These are phyloP conservation scores for Fusarium pseudonygamai DNA, from an alignment of 2,329 filamentous ascomycete species.

Conservation along the genomic window DNA sequence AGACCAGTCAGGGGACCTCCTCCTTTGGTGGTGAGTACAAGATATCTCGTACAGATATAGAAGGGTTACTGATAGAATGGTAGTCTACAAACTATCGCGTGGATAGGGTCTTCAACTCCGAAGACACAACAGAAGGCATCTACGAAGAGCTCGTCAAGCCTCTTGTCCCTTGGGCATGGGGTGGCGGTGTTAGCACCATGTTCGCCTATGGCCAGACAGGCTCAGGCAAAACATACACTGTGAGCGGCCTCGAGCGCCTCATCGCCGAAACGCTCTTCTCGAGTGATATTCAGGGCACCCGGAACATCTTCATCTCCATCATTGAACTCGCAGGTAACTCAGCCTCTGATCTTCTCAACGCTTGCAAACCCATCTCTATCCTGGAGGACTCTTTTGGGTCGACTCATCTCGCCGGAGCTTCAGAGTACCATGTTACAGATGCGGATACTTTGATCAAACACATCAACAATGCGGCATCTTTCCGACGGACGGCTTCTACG, in stretches of 20 bases:
- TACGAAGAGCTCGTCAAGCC: constrained; percentile 53
- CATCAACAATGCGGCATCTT: constrained; percentile 51
- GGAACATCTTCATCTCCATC: constrained; percentile 50
- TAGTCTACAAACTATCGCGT: constrained; percentile 49
- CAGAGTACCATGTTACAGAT: constrained; percentile 49
- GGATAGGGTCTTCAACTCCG: constrained; percentile 49
- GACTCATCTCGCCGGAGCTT: constrained; percentile 55
- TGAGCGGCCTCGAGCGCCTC: constrained; percentile 53
- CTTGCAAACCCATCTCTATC: constrained; percentile 53
- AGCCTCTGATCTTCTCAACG: constrained; percentile 53
- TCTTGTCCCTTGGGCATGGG: constrained; percentile 57
- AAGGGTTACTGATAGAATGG: not conserved
- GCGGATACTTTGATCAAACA: constrained; percentile 44
- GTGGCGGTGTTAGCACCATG: constrained; percentile 58
- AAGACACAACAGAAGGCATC: constrained; percentile 50
- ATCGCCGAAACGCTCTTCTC: constrained; percentile 50
- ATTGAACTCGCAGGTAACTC: constrained; percentile 53
- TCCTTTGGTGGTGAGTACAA: constrained; percentile 42
- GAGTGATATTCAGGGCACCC: constrained; percentile 34
- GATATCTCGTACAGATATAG: not conserved
- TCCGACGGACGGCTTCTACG: constrained; percentile 55
- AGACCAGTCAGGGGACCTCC: constrained; percentile 46
- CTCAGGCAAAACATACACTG: constrained; percentile 59
- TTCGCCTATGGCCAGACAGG: constrained; percentile 61
- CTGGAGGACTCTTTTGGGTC: constrained; percentile 57